Evolutionary conservation across 2,329 filamentous ascomycete species (phyloP), one percentile per base, ranked within the genome.

Genomic region (Leptosphaerulina australis): DNA sequence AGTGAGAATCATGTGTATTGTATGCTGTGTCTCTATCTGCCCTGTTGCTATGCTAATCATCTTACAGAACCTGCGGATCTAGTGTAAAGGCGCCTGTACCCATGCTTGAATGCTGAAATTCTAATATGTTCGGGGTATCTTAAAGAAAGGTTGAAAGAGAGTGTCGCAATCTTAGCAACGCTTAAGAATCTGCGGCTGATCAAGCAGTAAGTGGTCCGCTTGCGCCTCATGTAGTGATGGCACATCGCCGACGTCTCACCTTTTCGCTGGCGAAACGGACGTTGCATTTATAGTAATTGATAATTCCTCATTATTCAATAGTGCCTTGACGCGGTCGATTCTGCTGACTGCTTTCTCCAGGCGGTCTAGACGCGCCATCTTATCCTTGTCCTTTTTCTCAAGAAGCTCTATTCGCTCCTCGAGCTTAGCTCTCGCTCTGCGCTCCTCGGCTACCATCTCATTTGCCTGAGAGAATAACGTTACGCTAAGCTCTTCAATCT

Each of bases 391-490:
- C 53, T 88, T 77, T 62, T 79, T 76, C 74, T 92, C 88, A 17
- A 94, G 74, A 63, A 85, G 78, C 50, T 78, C 81, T 6, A 94
- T 81, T 29, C 88, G 77, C 68, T 88, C 84, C 74, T 91, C 88
- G 18, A 94, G 78, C 64, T 81, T 83, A 5, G 87, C 88, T 50
- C 88, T 77, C 25, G 87, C 87, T 48, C 84, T 81, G 33, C 90
- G 78, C 77, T 94, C 90, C 14, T 81, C 79, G 2, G 90, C 88
- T 15, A 94, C 90, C 90, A 94, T 94, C 74, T 91, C 85, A 70
- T 94, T 94, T 41, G 90, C 90, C 76, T 92, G 86, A 74, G 89
- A 85, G 70, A 94, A 94, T 44, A 94, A 76, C 40, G 81, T 82
- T 15, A 83, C 87, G 64, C 83, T 89, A 57, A 94, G 77, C 74